Conservation (phyloP, 176 grass and related monocot genomes). For the Carex scoparia region DNA sequence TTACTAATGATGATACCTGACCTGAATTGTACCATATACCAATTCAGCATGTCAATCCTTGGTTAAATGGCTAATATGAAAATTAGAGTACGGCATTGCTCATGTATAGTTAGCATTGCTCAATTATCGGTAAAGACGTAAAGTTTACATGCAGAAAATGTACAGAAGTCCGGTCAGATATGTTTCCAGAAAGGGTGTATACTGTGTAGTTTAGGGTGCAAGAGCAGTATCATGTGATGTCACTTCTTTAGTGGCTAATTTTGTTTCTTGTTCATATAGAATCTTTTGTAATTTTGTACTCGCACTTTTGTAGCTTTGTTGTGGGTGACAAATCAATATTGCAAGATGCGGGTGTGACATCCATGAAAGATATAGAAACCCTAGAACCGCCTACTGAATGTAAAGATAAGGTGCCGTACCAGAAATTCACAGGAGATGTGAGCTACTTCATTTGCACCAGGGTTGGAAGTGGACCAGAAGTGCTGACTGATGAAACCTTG, state of each 20-base stretch:
- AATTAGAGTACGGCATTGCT: not conserved
- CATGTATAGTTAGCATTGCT: too few species aligned
- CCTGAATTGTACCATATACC: not conserved
- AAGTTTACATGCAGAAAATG: not conserved
- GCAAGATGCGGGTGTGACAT: slow-evolving; percentile 50
- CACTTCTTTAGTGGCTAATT: not conserved
- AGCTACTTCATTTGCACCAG: slow-evolving; percentile 55
- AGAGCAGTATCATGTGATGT: not conserved
- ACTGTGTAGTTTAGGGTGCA: not conserved
- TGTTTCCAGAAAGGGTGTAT: not conserved
- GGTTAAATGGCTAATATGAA: not conserved
- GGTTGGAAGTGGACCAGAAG: slow-evolving; percentile 38
- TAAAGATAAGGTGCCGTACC: slow-evolving; percentile 40
- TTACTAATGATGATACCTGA: not conserved
- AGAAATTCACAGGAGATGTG: slow-evolving; percentile 37
- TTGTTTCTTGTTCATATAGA: not conserved
- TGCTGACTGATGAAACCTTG: slow-evolving; percentile 38
- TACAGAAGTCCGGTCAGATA: not conserved
- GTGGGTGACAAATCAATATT: slow-evolving; percentile 88
- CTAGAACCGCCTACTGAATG: slow-evolving; percentile 51
- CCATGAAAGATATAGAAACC: slow-evolving; percentile 53
- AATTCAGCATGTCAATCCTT: not conserved
- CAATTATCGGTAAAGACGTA: too few species aligned
- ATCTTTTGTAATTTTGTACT: not conserved
- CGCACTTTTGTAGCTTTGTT: slow-evolving; percentile 48